Evolutionary conservation across 2,329 filamentous ascomycete genomes (phyloP).

Genomic region (Cordyceps pruinosa): DNA sequence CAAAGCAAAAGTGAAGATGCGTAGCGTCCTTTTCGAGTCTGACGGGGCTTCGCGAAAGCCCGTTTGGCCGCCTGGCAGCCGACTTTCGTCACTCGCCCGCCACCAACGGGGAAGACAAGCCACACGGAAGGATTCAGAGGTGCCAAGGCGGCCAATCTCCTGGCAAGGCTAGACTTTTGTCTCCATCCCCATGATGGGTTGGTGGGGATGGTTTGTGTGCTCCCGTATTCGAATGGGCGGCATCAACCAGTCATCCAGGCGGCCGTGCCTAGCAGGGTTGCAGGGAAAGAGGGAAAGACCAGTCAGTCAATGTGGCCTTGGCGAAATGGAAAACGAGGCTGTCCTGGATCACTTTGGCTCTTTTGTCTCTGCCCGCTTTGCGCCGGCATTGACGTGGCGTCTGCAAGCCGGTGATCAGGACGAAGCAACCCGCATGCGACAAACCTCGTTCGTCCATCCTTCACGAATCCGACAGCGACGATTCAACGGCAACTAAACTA

Average conservation of each 20-base stretch:
- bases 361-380: too few relatives aligned
- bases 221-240: too few relatives aligned
- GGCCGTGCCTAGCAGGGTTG: too few relatives aligned
- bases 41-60: neutral
- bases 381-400: neutral
- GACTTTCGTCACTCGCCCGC: neutral
- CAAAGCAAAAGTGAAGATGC: neutral
- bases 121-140: neutral
- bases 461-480: too few relatives aligned
- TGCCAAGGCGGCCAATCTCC: neutral
- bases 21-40: neutral
- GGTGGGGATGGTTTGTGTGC: too few relatives aligned
- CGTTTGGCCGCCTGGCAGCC: neutral
- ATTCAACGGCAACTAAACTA: constrained; percentile 1
- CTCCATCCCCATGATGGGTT: neutral
- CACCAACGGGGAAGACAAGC: neutral
- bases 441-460: too few relatives aligned
- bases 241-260: too few relatives aligned
- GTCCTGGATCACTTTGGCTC: too few relatives aligned
- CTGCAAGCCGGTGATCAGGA: neutral
- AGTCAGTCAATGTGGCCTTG: neutral
- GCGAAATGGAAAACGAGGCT: neutral
- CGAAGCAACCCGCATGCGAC: too few relatives aligned
- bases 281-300: too few relatives aligned
- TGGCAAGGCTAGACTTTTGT: neutral